Percentiles rank a stretch among this genome's conserved stretches.
These are phyloP conservation scores for Trichoderma virens DNA, from an alignment of 495 filamentous ascomycete species.

Conservation along the genomic window DNA sequence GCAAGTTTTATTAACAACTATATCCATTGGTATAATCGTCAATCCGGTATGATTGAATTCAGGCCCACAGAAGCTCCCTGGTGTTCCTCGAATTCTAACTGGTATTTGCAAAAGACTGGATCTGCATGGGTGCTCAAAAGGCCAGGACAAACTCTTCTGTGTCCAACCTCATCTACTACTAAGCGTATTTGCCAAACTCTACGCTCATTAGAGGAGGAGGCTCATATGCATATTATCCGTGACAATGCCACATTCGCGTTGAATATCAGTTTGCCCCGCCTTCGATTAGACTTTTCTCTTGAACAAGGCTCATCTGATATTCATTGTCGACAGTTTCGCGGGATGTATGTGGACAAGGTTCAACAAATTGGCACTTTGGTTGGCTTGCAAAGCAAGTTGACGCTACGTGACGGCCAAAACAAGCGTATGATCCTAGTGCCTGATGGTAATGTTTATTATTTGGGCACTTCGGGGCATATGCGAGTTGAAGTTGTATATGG, in stretches of 20 bases:
- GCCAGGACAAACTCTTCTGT: too few species aligned
- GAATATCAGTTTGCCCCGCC: conserved; percentile 39
- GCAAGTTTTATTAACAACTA: conserved; percentile 35
- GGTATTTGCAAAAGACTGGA: too few species aligned
- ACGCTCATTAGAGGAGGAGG: too few species aligned
- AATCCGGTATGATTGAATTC: background rate
- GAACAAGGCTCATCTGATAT: conserved; percentile 22
- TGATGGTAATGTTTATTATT: background rate
- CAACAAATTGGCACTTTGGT: conserved; percentile 45
- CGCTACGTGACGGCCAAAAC: conserved; percentile 30
- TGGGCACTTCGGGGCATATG: conserved; percentile 27
- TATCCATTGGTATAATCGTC: conserved; percentile 42
- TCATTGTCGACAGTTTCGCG: conserved; percentile 45
- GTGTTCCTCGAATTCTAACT: too few species aligned
- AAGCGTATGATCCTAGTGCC: background rate
- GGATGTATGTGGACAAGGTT: conserved; percentile 43
- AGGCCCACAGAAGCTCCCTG: background rate
- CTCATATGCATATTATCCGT: too few species aligned
- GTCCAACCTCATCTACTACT: too few species aligned
- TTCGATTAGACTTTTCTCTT: conserved; percentile 45
- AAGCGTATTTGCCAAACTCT: too few species aligned
- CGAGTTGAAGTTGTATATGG: conserved; percentile 28
- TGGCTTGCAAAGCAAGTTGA: conserved; percentile 47
- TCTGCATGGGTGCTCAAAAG: too few species aligned
- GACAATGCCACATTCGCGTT: background rate